Conservation (phyloP, 345 rosid species). For the Ceriops zippeliana region DNA sequence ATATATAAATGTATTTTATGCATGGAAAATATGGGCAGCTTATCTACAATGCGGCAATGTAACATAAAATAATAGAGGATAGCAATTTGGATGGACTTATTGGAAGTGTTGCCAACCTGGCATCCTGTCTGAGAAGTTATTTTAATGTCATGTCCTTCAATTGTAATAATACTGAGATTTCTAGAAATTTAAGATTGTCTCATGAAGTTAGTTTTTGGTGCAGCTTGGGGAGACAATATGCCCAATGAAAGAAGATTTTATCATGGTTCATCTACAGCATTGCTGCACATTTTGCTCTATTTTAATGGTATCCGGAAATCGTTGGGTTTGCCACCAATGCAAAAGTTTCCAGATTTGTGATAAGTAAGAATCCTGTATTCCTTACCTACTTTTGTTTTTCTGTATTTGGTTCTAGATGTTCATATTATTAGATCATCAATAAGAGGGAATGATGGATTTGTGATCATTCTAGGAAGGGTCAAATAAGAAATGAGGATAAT, state of each 20-base stretch:
- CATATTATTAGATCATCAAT: too few species aligned
- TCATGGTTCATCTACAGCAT: slow-evolving; percentile 98
- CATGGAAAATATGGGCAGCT: too few species aligned
- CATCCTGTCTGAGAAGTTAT: too few species aligned
- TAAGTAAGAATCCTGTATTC: slow-evolving; percentile 49
- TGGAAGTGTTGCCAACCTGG: too few species aligned
- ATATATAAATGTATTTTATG: too few species aligned
- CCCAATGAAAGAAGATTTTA: slow-evolving; percentile 99
- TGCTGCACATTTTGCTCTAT: slow-evolving; percentile 83
- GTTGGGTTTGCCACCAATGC: slow-evolving; percentile 93
- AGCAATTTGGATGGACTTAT: too few species aligned
- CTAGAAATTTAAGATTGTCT: neutral
- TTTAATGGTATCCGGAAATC: slow-evolving; percentile 84
- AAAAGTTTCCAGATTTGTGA: slow-evolving; percentile 90
- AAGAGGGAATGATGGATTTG: too few species aligned
- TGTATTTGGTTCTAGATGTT: neutral
- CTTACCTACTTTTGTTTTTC: neutral
- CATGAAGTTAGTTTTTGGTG: slow-evolving; percentile 5
- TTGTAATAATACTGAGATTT: neutral
- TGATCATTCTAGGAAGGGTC: too few species aligned
- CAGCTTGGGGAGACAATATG: slow-evolving; percentile 97
- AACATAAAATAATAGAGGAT: too few species aligned
- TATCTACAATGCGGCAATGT: too few species aligned
- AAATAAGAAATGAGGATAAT: too few species aligned
- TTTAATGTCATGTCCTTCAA: too few species aligned